Conservation (phyloP, 2,329 filamentous ascomycete species). For the Colletotrichum limetticola region DNA sequence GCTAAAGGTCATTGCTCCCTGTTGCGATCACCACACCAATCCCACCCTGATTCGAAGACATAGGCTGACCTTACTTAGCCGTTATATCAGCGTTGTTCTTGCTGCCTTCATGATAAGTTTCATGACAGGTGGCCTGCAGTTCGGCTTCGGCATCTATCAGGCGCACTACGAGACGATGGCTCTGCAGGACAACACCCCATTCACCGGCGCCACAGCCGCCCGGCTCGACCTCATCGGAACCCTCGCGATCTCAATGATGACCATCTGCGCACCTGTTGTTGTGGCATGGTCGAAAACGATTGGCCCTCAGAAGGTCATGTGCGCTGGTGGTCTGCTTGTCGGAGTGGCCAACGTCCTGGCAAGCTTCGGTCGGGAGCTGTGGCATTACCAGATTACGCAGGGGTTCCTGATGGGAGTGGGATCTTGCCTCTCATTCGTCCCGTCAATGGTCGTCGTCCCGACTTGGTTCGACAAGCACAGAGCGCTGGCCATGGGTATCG, state of each 20-base stretch:
- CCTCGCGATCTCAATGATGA: conserved; percentile 47
- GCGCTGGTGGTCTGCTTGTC: conserved; percentile 45
- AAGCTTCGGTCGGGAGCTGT: conserved; percentile 43
- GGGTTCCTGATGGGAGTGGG: conserved; percentile 51
- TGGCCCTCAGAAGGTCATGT: not conserved
- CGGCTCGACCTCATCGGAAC: conserved; percentile 52
- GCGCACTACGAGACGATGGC: conserved; percentile 49
- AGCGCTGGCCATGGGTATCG: conserved; percentile 50
- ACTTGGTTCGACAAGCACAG: conserved; percentile 49
- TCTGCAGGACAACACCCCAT: conserved; percentile 42
- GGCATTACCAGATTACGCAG: conserved; percentile 43
- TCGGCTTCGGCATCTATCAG: conserved; percentile 53
- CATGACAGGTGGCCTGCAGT: conserved; percentile 49
- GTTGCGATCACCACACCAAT: not conserved
- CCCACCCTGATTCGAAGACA: not conserved
- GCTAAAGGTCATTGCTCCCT: not conserved
- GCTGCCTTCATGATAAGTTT: not conserved
- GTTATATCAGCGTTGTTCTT: not conserved
- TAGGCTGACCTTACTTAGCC: not conserved
- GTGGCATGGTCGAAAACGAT: not conserved
- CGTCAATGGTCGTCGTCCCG: conserved; percentile 49
- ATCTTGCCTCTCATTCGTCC: conserved; percentile 50
- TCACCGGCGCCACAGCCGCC: conserved; percentile 47
- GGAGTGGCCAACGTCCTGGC: conserved; percentile 44
- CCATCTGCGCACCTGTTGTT: not conserved